phyloP scores from a whole-genome alignment of 306 rosid species.

The Abrus precatorius region DNA sequence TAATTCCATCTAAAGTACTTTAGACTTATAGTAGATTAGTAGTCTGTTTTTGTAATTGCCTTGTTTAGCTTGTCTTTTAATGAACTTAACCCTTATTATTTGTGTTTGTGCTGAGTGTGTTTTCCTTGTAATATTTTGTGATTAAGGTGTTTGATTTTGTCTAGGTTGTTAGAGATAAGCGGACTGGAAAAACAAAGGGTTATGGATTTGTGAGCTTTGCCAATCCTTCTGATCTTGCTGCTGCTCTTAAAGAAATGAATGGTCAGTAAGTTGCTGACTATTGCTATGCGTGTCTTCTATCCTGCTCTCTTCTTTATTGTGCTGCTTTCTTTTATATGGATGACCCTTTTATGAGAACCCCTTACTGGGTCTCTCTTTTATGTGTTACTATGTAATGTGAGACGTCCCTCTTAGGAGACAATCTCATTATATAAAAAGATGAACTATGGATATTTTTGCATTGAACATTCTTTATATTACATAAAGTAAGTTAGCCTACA shows the following conservation, averaged over 20 bases:
- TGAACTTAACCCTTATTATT: conserved; percentile 13
- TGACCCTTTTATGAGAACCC: background rate
- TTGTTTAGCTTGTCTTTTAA: conserved; percentile 33
- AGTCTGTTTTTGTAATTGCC: background rate
- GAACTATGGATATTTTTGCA: no score
- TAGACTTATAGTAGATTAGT: background rate
- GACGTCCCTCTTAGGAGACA: no score
- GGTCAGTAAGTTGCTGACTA: conserved; percentile 58
- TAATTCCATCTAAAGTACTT: conserved; percentile 12
- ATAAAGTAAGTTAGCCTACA: no score
- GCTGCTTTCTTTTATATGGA: conserved; percentile 2
- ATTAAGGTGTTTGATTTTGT: conserved; percentile 36
- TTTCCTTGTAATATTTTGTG: conserved; percentile 8
- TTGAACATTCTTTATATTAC: no score
- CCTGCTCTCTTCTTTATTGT: background rate
- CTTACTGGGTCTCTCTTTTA: background rate
- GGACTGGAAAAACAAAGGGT: conserved; percentile 97
- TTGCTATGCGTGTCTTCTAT: conserved; percentile 17
- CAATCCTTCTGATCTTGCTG: conserved; percentile 84
- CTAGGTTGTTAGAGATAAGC: conserved; percentile 96
- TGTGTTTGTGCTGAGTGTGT: conserved; percentile 23
- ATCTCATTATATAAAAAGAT: no score
- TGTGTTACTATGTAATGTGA: background rate
- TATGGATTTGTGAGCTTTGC: conserved; percentile 98
- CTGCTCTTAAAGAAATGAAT: conserved; percentile 94